These are phyloP conservation scores for Spencermartinsiella europaea DNA, from an alignment of 805 yeast species.

Conservation along the genomic window DNA sequence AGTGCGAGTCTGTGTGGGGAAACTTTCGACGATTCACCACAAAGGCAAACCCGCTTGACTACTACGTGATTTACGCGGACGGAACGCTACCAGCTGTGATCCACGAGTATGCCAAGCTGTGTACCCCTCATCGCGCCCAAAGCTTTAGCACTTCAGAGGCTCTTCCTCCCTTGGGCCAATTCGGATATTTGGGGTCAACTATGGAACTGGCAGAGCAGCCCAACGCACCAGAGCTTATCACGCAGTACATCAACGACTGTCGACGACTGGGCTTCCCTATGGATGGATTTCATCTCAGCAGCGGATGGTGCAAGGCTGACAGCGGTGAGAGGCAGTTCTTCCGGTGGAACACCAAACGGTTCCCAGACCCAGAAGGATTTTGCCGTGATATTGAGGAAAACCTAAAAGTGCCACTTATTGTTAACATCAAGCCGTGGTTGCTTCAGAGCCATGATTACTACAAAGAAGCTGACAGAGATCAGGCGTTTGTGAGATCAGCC, in stretches of 20 bases:
- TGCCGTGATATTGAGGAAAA: slow-evolving; percentile 10
- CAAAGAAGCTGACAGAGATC: slow-evolving; percentile 6
- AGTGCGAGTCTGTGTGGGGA: slow-evolving; percentile 12
- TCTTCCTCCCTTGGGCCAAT: slow-evolving; percentile 11
- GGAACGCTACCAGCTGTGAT: slow-evolving; percentile 9
- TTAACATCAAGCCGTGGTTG: slow-evolving; percentile 14
- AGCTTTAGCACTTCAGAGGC: slow-evolving; percentile 1
- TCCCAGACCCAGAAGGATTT: slow-evolving; percentile 9
- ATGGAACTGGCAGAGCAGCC: slow-evolving; percentile 11
- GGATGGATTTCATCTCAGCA: slow-evolving; percentile 12
- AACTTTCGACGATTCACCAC: slow-evolving; percentile 6
- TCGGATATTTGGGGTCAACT: slow-evolving; percentile 13
- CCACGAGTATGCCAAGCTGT: slow-evolving; percentile 3
- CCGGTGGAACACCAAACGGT: slow-evolving; percentile 8
- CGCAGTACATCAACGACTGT: slow-evolving; percentile 3
- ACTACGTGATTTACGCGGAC: slow-evolving; percentile 11
- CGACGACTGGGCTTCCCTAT: slow-evolving; percentile 8
- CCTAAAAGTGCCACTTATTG: slow-evolving; percentile 8
- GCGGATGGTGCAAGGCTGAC: slow-evolving; percentile 12
- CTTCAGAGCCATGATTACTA: slow-evolving; percentile 5
- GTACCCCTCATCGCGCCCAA: slow-evolving; percentile 4
- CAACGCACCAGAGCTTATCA: slow-evolving; percentile 8
- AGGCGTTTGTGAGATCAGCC: slow-evolving; percentile 10
- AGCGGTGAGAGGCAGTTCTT: slow-evolving; percentile 7
- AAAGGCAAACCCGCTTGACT: slow-evolving; percentile 10